Conservation (phyloP, 768 basidiomycete genomes). For the Lactarius quietus region DNA sequence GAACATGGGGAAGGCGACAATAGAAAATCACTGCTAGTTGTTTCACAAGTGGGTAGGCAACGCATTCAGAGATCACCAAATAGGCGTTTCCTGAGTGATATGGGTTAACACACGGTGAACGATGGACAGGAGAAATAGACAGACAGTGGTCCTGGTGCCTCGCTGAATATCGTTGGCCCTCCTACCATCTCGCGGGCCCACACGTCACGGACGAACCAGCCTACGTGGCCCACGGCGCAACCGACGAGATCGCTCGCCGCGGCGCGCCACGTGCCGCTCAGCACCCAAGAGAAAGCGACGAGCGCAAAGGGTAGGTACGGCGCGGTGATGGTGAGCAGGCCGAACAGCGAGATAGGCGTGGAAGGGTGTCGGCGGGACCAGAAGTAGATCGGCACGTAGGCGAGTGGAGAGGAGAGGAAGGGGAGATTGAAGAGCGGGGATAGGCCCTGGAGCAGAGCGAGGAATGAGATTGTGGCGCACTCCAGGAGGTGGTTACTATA, state of each 20-base stretch:
- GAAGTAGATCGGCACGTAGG: conserved; percentile 94
- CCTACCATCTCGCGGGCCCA: conserved; percentile 88
- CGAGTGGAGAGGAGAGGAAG: conserved; percentile 88
- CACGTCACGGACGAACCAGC: conserved; percentile 82
- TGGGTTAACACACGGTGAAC: neutral
- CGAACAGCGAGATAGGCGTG: conserved; percentile 95
- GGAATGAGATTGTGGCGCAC: neutral
- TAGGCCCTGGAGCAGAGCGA: conserved; percentile 45
- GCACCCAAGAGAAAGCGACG: conserved; percentile 79
- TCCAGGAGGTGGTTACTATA: neutral
- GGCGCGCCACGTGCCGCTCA: conserved; percentile 80
- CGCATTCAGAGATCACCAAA: conserved; percentile 52
- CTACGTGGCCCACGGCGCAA: conserved; percentile 82
- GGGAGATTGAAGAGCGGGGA: conserved; percentile 90
- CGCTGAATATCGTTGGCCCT: conserved; percentile 64
- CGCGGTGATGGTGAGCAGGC: conserved; percentile 90
- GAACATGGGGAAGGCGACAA: neutral
- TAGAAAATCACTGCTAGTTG: too few species aligned
- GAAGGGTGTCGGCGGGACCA: conserved; percentile 95
- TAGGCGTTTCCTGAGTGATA: conserved; percentile 50
- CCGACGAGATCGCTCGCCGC: conserved; percentile 80
- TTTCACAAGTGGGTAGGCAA: neutral
- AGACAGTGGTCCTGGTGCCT: conserved; percentile 67
- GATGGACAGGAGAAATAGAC: conserved; percentile 32
- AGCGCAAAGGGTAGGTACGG: conserved; percentile 93